Evolutionary conservation across 1,284 basidiomycete species (phyloP).

Genomic region (Ustilago hordei): DNA sequence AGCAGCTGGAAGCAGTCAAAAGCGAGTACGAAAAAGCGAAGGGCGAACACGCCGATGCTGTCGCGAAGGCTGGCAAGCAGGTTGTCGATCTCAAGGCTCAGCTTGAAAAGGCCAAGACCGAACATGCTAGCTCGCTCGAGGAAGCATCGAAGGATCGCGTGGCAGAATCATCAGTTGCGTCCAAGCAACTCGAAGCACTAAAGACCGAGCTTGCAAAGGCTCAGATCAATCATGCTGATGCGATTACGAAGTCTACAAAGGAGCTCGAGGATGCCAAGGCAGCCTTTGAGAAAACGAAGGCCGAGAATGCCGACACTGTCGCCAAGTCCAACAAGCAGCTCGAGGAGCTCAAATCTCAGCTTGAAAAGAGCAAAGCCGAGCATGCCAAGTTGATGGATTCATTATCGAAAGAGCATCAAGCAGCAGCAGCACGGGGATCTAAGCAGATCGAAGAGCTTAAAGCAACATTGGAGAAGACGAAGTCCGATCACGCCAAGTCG

Average conservation of each 20-base stretch:
- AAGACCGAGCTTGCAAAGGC: constrained; percentile 5
- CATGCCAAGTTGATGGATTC: neutral
- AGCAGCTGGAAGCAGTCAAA: constrained; percentile 10
- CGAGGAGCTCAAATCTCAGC: neutral
- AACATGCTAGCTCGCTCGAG: constrained; percentile 12
- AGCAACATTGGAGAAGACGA: constrained; percentile 5
- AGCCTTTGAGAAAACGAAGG: constrained; percentile 11
- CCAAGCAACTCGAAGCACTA: constrained; percentile 14
- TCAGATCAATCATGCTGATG: neutral
- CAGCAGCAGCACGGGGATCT: neutral
- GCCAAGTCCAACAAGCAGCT: constrained; percentile 2
- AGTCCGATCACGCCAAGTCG: constrained; percentile 11
- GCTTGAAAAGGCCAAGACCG: constrained; percentile 26
- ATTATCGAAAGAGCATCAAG: constrained; percentile 1
- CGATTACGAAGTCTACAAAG: constrained; percentile 1
- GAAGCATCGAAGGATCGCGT: constrained; percentile 9
- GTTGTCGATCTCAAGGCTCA: constrained; percentile 17
- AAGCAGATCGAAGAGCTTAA: neutral
- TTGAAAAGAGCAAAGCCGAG: constrained; percentile 14
- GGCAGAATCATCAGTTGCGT: neutral
- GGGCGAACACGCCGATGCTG: constrained; percentile 14
- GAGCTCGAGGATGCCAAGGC: neutral
- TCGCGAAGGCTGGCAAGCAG: constrained; percentile 9
- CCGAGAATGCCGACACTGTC: constrained; percentile 9
- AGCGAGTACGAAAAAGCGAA: constrained; percentile 33